phyloP scores from a whole-genome alignment of 345 rosid genomes.

The Eucalyptus fibrosa region DNA sequence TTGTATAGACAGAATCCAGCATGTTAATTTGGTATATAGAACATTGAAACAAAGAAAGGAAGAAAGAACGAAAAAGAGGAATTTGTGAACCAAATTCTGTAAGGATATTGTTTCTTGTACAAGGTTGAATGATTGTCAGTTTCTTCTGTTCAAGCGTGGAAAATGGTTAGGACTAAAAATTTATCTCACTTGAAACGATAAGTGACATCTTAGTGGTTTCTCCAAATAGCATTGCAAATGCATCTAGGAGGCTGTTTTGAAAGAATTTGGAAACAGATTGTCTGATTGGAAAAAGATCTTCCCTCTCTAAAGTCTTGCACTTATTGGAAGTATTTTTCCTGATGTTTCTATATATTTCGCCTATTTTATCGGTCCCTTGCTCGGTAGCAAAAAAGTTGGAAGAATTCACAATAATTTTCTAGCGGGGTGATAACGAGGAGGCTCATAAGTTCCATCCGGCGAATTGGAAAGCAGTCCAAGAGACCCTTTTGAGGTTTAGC shows the following conservation, averaged over 20 bases:
- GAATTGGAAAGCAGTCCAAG: background rate
- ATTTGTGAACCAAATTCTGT: background rate
- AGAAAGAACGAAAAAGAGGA: background rate
- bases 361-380: background rate
- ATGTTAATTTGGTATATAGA: background rate
- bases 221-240: background rate
- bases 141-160: background rate
- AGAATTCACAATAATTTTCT: background rate
- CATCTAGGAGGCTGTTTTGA: background rate
- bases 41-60: background rate
- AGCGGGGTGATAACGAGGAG: background rate
- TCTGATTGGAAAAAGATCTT: background rate
- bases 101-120: background rate
- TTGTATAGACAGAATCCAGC: background rate
- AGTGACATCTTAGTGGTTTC: background rate
- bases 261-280: background rate
- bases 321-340: background rate
- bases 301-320: background rate
- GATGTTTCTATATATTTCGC: background rate
- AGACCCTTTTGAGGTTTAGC: background rate
- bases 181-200: background rate
- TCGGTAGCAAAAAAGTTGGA: background rate
- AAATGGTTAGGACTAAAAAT: background rate
- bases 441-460: background rate
- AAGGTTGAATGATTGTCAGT: background rate